Evolutionary conservation across 176 grass and related monocot species (phyloP).

Genomic region (Avena insularis): DNA sequence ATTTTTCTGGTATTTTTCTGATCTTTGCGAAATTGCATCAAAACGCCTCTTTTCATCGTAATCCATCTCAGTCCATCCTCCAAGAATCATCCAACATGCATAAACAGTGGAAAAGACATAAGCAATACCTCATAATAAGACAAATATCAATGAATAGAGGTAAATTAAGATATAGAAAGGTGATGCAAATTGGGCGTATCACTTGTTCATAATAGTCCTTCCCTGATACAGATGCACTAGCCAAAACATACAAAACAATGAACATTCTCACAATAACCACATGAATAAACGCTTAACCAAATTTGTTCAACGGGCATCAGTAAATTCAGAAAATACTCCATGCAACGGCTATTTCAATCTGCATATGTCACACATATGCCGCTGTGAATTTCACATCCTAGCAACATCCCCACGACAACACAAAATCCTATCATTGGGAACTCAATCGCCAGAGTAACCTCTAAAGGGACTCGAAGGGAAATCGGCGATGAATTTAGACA

Average conservation of each 20-base stretch:
- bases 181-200: too few relatives aligned
- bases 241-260: neutral
- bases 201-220: neutral
- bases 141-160: too few relatives aligned
- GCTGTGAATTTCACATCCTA: neutral
- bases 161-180: too few relatives aligned
- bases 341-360: neutral
- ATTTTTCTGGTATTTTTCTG: too few relatives aligned
- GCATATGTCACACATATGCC: too few relatives aligned
- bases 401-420: neutral
- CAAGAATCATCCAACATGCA: too few relatives aligned
- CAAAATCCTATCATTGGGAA: neutral
- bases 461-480: neutral
- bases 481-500: neutral
- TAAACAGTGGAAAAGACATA: too few relatives aligned
- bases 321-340: neutral
- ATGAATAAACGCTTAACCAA: neutral
- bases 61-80: too few relatives aligned
- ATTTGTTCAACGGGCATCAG: neutral
- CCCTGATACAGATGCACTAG: neutral
- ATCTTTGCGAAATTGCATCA: too few relatives aligned
- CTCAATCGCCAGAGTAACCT: neutral
- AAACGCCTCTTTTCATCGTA: too few relatives aligned
- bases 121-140: too few relatives aligned
- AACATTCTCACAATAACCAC: neutral